Evolutionary conservation across 495 filamentous ascomycete genomes (phyloP), one percentile per base, ranked within the genome.

Genomic region (Evernia prunastri): DNA sequence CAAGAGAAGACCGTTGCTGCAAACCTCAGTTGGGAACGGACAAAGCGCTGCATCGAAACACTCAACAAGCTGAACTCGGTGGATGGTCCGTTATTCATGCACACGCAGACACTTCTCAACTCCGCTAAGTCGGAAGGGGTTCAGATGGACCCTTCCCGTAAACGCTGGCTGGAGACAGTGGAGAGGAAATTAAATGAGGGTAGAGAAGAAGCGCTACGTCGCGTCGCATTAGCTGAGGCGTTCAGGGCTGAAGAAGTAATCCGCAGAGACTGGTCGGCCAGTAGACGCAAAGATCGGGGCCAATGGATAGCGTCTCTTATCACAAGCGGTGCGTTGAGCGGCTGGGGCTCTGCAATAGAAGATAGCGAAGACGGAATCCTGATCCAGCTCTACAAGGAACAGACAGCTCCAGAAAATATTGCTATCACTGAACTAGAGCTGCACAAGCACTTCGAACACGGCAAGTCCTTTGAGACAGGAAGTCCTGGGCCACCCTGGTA

Each of bases 291-390:
- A 49, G 58, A 35, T 31, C 39, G 58, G 39, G 40, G 39, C 11
- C 54, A 58, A 25, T 64, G 53, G 61, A 35, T 64, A 8, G 31
- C 37, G 23, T 65, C 63, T 36, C 40, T 65, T 8, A 51, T 65
- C 12, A 45, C 63, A 1, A 25, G 29, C 25, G 56, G 63, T 11
- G 56, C 63, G 27, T 25, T 65, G 39, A 33, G 15, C 4, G 42
- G 43, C 29, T 65, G 63, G 63, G 42, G 7, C 20, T 59, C 37
- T 37, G 12, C 20, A 9, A 4, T 65, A 18, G n/a, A 27, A 25
- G 31, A 65, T 23, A 59, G 13, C 43, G 25, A 45, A 42, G 15
- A 58, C 23, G 53, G 62, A 29, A 23, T 9, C 0, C 13, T n/a
- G 8, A 33, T 64, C 27, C 13, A 33, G n/a, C 43, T 58, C 8